These are phyloP conservation scores for Stropharia rugosoannulata DNA, from an alignment of 768 basidiomycete species.

Conservation along the genomic window DNA sequence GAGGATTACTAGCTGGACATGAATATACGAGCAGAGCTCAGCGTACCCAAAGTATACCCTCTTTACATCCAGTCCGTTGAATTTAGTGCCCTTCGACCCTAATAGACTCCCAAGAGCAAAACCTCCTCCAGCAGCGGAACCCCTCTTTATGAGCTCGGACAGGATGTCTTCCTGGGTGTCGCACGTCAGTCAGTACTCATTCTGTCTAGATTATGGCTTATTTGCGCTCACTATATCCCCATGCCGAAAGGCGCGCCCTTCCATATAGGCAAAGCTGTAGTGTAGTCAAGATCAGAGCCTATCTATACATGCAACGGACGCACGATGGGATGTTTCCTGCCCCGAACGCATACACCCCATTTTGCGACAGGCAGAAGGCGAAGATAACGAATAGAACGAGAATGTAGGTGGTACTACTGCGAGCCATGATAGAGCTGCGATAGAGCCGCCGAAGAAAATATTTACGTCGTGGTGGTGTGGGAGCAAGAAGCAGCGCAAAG, in stretches of 20 bases:
- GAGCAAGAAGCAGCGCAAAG: constrained; percentile 7
- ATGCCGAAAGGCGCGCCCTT: constrained; percentile 83
- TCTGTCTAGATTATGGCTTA: not conserved
- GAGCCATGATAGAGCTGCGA: constrained; percentile 30
- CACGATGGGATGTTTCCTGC: constrained; percentile 85
- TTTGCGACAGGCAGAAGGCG: constrained; percentile 52
- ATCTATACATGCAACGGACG: constrained; percentile 22
- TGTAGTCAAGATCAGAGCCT: constrained; percentile 11
- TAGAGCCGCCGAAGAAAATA: not conserved
- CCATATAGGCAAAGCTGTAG: constrained; percentile 76
- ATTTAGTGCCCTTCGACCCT: constrained; percentile 62
- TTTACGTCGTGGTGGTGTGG: constrained; percentile 8
- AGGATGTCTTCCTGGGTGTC: constrained; percentile 63
- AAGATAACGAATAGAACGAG: constrained; percentile 49
- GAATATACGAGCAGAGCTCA: not conserved
- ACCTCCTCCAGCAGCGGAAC: constrained; percentile 39
- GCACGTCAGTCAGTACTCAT: constrained; percentile 9
- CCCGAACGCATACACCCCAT: constrained; percentile 73
- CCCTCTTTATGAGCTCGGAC: constrained; percentile 56
- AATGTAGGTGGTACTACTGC: constrained; percentile 33
- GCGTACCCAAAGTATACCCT: constrained; percentile 78
- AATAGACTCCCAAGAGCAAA: constrained; percentile 61
- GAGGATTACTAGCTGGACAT: not conserved
- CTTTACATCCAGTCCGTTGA: constrained; percentile 79
- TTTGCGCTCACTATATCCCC: constrained; percentile 67